Conservation (phyloP, 768 basidiomycete species). For the Boletus sp. region DNA sequence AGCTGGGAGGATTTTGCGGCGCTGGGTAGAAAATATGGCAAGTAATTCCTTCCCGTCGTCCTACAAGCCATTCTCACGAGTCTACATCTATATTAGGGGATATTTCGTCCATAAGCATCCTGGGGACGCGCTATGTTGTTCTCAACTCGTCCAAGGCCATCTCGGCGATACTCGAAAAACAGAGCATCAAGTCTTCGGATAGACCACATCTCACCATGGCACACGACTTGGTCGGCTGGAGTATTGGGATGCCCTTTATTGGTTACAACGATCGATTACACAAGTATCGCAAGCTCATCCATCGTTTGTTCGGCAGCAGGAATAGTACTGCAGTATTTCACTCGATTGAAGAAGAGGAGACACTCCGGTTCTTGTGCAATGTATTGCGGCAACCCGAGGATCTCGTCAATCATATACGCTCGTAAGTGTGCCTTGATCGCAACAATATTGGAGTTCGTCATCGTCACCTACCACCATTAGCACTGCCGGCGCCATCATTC, state of each 20-base stretch:
- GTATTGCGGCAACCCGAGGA: no score
- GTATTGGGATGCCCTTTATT: constrained; percentile 2
- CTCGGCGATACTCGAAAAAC: constrained; percentile 49
- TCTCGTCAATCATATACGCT: no score
- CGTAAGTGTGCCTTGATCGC: no score
- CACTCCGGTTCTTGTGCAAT: no score
- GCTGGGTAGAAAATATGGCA: constrained; percentile 54
- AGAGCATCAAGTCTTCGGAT: constrained; percentile 49
- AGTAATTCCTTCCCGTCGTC: constrained; percentile 1
- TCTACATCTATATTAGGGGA: constrained; percentile 27
- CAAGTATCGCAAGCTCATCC: constrained; percentile 14
- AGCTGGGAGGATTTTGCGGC: constrained; percentile 52
- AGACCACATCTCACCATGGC: constrained; percentile 18
- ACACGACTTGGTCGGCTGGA: constrained; percentile 18
- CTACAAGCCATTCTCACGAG: neutral
- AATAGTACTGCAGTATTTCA: constrained; percentile 6
- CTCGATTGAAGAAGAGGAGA: constrained; percentile 16
- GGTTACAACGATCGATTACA: constrained; percentile 12
- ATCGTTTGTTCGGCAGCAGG: constrained; percentile 11
- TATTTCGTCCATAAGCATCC: constrained; percentile 23
- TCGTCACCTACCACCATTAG: no score
- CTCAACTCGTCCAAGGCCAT: constrained; percentile 45
- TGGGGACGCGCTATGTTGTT: constrained; percentile 48
- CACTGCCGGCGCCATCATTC: no score
- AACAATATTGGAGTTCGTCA: no score